phyloP scores from a whole-genome alignment of 1,139 yeast species.

The Taiozyma sp. region DNA sequence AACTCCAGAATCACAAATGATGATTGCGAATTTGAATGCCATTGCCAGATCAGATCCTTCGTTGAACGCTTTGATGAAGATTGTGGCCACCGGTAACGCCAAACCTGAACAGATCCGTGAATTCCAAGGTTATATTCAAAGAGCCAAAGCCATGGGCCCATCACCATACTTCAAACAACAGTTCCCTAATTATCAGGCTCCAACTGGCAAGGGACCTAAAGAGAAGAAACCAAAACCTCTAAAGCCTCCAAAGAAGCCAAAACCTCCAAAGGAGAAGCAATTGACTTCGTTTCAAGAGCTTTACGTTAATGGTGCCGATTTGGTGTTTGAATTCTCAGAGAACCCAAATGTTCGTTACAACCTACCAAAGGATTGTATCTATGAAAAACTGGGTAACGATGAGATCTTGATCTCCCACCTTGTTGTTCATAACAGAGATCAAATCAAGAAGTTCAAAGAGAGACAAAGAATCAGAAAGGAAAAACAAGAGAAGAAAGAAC shows the following conservation, averaged over 20 bases:
- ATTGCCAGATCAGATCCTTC: conserved; percentile 72
- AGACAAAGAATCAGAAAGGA: conserved; percentile 16
- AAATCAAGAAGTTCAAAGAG: conserved; percentile 22
- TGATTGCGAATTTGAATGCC: conserved; percentile 76
- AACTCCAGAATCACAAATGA: conserved; percentile 62
- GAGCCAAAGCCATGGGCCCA: conserved; percentile 74
- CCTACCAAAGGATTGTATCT: conserved; percentile 69
- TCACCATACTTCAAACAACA: conserved; percentile 26
- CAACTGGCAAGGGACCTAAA: conserved; percentile 18
- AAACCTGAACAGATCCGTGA: conserved; percentile 61
- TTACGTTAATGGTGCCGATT: conserved; percentile 60
- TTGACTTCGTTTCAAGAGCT: conserved; percentile 73
- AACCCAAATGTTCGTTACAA: conserved; percentile 68
- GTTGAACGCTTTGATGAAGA: conserved; percentile 66
- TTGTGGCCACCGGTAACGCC: conserved; percentile 80
- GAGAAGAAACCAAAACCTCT: conserved; percentile 23
- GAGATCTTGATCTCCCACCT: conserved; percentile 63
- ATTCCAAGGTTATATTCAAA: conserved; percentile 72
- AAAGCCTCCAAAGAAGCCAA: conserved; percentile 11
- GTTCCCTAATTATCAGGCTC: conserved; percentile 17
- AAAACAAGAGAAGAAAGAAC: conserved; percentile 20
- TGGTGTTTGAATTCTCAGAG: conserved; percentile 82
- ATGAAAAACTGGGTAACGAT: conserved; percentile 50
- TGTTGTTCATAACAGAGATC: conserved; percentile 44
- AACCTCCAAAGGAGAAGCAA: conserved; percentile 30